Evolutionary conservation across 257 asterid genomes (phyloP).

Genomic region (Nicotiana attenuata): DNA sequence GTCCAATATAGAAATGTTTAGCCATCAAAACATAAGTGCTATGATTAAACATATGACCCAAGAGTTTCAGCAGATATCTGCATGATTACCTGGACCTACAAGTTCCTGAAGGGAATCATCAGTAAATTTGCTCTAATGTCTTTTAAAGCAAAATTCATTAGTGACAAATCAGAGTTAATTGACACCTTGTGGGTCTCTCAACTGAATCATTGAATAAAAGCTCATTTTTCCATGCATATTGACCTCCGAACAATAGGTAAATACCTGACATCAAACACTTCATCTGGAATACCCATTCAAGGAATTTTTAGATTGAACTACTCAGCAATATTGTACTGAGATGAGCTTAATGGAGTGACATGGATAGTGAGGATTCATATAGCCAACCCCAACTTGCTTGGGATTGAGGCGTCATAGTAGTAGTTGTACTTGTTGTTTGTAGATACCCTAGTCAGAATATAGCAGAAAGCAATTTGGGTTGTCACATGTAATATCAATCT

Average conservation of each 20-base stretch:
- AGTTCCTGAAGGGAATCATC: neutral
- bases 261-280: neutral
- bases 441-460: neutral
- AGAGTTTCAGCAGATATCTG: neutral
- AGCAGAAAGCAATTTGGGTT: neutral
- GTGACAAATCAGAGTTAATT: neutral
- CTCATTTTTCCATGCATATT: neutral
- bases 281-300: neutral
- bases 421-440: neutral
- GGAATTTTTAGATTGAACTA: neutral
- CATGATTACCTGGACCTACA: neutral
- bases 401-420: neutral
- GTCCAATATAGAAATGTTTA: slow-evolving; percentile 2
- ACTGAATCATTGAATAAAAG: neutral
- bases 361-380: neutral
- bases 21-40: neutral
- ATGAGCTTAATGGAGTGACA: neutral
- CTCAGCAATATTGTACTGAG: neutral
- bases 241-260: neutral
- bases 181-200: neutral
- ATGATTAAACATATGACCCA: neutral
- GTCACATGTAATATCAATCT: neutral
- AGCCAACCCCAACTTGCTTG: neutral
- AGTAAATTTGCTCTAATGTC: neutral
- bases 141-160: neutral